Conservation (phyloP, 768 basidiomycete species). For the Calocybe gangraenosa region DNA sequence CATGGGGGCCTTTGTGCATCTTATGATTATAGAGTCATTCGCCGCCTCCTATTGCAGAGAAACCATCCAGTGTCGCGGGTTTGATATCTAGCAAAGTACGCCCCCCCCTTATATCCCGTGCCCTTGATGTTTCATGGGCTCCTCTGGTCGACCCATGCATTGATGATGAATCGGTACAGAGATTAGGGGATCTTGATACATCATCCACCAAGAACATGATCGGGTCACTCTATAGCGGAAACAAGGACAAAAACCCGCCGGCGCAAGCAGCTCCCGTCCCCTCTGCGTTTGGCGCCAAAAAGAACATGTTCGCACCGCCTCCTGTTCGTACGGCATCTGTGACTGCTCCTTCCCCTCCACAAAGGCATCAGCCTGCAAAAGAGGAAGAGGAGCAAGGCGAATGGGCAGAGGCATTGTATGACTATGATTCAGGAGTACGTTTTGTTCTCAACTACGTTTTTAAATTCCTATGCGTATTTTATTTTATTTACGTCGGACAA, state of each 20-base stretch:
- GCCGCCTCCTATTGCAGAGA: constrained; percentile 23
- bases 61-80: constrained; percentile 21
- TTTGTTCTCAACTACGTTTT: background rate
- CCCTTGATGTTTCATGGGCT: too few relatives aligned
- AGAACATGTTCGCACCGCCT: constrained; percentile 26
- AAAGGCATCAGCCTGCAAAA: constrained; percentile 24
- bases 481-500: background rate
- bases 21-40: constrained; percentile 6
- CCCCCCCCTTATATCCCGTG: too few relatives aligned
- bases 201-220: constrained; percentile 45
- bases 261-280: constrained; percentile 29
- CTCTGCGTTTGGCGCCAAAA: constrained; percentile 37
- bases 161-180: constrained; percentile 33
- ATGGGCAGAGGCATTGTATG: constrained; percentile 78
- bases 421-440: constrained; percentile 60
- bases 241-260: constrained; percentile 33
- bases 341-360: constrained; percentile 19
- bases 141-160: too few relatives aligned
- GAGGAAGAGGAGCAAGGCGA: constrained; percentile 45
- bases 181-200: constrained; percentile 58
- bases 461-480: constrained; percentile 1
- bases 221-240: constrained; percentile 40
- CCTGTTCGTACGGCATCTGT: constrained; percentile 13
- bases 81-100: constrained; percentile 25
- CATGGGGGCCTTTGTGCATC: background rate